Percentiles rank a stretch among this genome's conserved stretches.
phyloP scores from a whole-genome alignment of 2,329 filamentous ascomycete species.

The Aspergillus sojae region DNA sequence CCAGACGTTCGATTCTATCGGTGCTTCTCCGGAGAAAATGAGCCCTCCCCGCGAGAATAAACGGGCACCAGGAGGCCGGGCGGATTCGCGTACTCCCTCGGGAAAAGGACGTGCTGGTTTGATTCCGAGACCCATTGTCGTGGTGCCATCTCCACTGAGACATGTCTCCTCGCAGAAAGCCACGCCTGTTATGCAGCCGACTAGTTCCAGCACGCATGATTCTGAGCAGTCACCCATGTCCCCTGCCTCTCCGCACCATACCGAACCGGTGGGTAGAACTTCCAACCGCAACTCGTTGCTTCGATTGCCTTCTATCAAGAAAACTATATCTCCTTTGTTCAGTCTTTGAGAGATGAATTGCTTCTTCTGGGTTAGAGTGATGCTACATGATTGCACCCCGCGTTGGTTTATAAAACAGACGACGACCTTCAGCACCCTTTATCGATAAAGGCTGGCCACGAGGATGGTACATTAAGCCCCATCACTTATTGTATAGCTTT shows the following conservation, averaged over 20 bases:
- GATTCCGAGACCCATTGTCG: constrained; percentile 17
- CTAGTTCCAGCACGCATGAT: neutral
- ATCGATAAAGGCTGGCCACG: neutral
- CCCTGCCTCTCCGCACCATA: neutral
- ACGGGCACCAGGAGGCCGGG: constrained; percentile 3
- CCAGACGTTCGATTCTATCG: constrained; percentile 4
- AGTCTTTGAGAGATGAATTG: constrained; percentile 4
- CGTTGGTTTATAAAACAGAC: neutral
- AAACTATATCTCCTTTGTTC: constrained; percentile 19
- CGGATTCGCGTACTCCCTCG: constrained; percentile 1
- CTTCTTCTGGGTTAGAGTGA: neutral
- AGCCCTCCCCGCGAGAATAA: neutral
- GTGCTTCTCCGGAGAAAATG: neutral
- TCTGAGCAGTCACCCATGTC: neutral
- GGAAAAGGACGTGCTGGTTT: constrained; percentile 14
- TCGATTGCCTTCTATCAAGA: constrained; percentile 20
- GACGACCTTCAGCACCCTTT: neutral
- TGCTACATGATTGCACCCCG: neutral
- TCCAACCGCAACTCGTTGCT: constrained; percentile 6
- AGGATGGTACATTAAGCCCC: no score
- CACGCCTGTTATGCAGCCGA: constrained; percentile 2
- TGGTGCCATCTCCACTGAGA: constrained; percentile 17
- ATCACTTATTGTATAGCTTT: neutral
- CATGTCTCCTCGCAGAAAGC: constrained; percentile 14
- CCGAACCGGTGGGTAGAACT: neutral